A percentile compares a stretch with the other conserved stretches of the same genome.
These are phyloP conservation scores for Stagonosporopsis rhizophila DNA, from an alignment of 2,329 filamentous ascomycete genomes.

Conservation along the genomic window DNA sequence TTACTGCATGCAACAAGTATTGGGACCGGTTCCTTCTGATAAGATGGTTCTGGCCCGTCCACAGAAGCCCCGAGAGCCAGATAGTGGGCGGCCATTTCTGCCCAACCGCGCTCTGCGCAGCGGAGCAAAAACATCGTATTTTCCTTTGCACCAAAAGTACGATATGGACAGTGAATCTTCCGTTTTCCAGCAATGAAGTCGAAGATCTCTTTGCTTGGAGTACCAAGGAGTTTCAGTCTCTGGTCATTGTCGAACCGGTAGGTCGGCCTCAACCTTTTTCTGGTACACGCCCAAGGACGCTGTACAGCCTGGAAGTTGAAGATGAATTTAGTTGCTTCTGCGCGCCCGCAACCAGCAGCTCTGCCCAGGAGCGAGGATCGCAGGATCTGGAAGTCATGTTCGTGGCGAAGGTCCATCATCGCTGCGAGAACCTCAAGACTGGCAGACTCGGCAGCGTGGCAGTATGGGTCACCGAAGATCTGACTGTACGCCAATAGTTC, in stretches of 20 bases:
- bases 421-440: not conserved
- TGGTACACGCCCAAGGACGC: not conserved
- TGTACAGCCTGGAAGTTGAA: not conserved
- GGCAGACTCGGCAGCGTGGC: not conserved
- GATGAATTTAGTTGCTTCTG: not conserved
- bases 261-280: not conserved
- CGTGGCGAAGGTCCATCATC: not conserved
- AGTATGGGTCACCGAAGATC: not conserved
- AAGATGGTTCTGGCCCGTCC: not conserved
- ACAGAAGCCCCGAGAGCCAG: conserved; percentile 6
- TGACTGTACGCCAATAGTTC: not conserved
- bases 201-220: not conserved
- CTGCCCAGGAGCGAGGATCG: not conserved
- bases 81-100: conserved; percentile 10
- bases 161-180: not conserved
- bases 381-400: not conserved
- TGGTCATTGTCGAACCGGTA: not conserved
- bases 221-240: not conserved
- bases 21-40: not conserved
- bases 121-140: conserved; percentile 1
- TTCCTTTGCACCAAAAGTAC: not conserved
- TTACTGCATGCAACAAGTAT: not conserved
- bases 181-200: not conserved
- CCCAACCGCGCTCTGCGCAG: conserved; percentile 15
- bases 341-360: not conserved